A percentile compares a stretch with the other conserved stretches of the same genome.
Conservation (phyloP, 306 rosid species). For the Ziziphus jujuba region DNA sequence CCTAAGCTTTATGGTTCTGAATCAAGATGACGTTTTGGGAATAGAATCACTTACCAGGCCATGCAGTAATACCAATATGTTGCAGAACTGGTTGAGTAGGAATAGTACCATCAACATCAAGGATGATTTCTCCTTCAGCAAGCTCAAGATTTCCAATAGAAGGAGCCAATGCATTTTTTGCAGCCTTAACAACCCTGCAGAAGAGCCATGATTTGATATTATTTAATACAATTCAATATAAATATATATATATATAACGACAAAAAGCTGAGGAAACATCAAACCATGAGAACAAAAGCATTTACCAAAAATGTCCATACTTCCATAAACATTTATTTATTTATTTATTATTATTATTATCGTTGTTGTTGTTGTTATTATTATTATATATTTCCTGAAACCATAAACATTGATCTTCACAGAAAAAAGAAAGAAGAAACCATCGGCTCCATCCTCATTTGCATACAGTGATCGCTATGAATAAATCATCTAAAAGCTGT, state of each 20-base stretch:
- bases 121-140: slow-evolving; percentile 71
- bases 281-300: neutral
- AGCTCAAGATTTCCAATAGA: slow-evolving; percentile 68
- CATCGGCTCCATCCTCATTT: neutral
- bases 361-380: too few species aligned
- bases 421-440: neutral
- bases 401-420: neutral
- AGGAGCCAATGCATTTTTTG: slow-evolving; percentile 46
- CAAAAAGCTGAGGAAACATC: neutral
- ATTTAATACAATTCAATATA: neutral
- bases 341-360: too few species aligned
- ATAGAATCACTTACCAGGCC: slow-evolving; percentile 76
- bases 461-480: neutral
- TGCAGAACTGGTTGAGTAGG: slow-evolving; percentile 96
- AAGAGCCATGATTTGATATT: slow-evolving; percentile 20
- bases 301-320: neutral
- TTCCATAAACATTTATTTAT: neutral
- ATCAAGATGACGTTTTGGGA: slow-evolving; percentile 1
- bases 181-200: slow-evolving; percentile 68
- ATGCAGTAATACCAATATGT: slow-evolving; percentile 82
- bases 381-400: neutral
- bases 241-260: neutral
- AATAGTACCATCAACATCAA: slow-evolving; percentile 83
- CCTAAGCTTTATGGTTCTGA: neutral
- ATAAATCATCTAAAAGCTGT: neutral